Evolutionary conservation across 23 red algal species (phyloP).

Genomic region (Cyanidioschyzon merolae): DNA sequence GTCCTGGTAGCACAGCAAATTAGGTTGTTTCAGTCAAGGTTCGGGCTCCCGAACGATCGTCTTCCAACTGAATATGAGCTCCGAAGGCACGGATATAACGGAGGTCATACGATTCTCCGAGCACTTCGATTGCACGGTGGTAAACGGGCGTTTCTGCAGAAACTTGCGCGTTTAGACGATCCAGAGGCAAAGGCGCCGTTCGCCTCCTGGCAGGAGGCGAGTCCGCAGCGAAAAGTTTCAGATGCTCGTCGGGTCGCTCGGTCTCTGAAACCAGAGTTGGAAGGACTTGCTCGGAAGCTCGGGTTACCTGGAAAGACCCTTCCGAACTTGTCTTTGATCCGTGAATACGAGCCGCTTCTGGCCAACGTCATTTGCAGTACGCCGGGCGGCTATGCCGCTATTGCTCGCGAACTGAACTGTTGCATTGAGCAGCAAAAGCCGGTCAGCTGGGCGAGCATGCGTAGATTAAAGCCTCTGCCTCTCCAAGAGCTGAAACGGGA

Average conservation of each 20-base stretch:
- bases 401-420: background rate
- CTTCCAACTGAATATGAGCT: background rate
- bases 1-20: background rate
- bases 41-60: background rate
- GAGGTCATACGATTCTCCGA: background rate
- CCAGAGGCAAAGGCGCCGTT: background rate
- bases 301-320: background rate
- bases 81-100: background rate
- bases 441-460: background rate
- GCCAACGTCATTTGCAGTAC: background rate
- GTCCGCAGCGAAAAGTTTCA: background rate
- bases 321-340: background rate
- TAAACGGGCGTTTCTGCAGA: background rate
- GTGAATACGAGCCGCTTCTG: background rate
- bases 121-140: background rate
- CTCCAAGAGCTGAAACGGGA: background rate
- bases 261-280: background rate
- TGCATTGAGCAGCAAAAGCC: background rate
- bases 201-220: background rate
- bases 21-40: background rate
- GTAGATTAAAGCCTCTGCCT: background rate
- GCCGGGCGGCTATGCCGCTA: conserved; percentile 10
- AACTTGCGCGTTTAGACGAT: background rate
- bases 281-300: background rate
- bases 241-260: background rate